Conservation (phyloP, 192 early-diverging fungal genomes). For the Oehlia diaphana region DNA sequence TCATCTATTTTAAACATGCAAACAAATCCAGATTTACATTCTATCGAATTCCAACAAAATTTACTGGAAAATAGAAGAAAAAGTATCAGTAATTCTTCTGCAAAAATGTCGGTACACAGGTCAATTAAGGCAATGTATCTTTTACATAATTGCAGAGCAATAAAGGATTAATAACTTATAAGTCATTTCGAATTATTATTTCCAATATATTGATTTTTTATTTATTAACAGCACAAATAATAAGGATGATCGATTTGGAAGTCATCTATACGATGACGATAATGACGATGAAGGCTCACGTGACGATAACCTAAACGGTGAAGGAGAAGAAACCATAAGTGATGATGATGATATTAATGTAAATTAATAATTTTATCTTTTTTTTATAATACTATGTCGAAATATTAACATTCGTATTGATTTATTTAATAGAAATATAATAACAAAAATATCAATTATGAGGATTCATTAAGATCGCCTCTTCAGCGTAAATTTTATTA, state of each 20-base stretch:
- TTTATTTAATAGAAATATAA: not conserved
- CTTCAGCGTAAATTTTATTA: constrained; percentile 21
- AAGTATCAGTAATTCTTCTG: not conserved
- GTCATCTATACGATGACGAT: not conserved
- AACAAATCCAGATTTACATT: no score
- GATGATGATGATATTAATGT: not conserved
- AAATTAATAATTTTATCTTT: not conserved
- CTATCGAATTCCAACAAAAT: no score
- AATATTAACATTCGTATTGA: not conserved
- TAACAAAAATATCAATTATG: not conserved
- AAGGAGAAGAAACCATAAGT: not conserved
- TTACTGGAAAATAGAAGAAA: not conserved
- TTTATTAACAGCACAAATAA: not conserved
- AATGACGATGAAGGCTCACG: not conserved
- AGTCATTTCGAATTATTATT: not conserved
- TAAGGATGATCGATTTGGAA: not conserved
- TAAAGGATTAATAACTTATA: not conserved
- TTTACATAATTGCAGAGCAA: not conserved
- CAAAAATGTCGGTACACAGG: not conserved
- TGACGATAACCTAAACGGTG: not conserved
- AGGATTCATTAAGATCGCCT: not conserved
- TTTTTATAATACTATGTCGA: no score
- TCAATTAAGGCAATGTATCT: not conserved
- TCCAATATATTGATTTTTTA: not conserved
- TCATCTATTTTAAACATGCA: no score